A percentile compares a stretch with the other conserved stretches of the same genome.
Conservation (phyloP, 192 early-diverging fungal species). For the Dissophora globulifera region DNA sequence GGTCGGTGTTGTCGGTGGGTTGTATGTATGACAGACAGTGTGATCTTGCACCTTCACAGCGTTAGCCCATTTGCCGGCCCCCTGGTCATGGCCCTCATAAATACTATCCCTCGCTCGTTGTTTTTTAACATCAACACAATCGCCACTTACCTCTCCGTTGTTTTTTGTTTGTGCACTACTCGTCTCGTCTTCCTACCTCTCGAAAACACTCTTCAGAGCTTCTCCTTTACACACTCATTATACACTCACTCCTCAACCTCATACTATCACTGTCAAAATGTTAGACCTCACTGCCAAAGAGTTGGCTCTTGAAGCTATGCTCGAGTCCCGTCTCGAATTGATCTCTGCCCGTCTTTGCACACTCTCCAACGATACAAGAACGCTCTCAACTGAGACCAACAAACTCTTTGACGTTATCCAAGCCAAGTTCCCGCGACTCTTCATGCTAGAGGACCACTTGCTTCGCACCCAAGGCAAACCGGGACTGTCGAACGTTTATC, state of each 20-base stretch:
- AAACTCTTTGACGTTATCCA: slow-evolving; percentile 9
- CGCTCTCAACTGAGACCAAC: slow-evolving; percentile 20
- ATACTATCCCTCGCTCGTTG: no score
- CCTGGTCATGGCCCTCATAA: no score
- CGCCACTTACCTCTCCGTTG: no score
- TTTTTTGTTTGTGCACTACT: no score
- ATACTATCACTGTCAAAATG: slow-evolving; percentile 7
- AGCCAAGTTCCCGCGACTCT: slow-evolving; percentile 25
- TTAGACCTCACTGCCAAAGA: slow-evolving; percentile 37
- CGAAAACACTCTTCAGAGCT: no score
- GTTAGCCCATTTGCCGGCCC: no score
- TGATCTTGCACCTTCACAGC: no score
- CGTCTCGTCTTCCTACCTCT: no score
- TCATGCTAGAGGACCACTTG: slow-evolving; percentile 31
- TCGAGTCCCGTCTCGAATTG: slow-evolving; percentile 44
- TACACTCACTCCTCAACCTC: not conserved
- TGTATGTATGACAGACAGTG: no score
- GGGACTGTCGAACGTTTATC: slow-evolving; percentile 22
- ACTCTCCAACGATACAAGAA: slow-evolving; percentile 2
- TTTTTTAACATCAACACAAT: no score
- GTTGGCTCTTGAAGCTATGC: slow-evolving; percentile 36
- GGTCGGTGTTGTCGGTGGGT: no score
- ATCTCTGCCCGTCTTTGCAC: slow-evolving; percentile 21
- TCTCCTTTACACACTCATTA: no score
- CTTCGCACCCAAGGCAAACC: slow-evolving; percentile 50